Base-by-base conservation (phyloP, 2,329 filamentous ascomycete genomes). In the Aureobasidium zeae region DNA sequence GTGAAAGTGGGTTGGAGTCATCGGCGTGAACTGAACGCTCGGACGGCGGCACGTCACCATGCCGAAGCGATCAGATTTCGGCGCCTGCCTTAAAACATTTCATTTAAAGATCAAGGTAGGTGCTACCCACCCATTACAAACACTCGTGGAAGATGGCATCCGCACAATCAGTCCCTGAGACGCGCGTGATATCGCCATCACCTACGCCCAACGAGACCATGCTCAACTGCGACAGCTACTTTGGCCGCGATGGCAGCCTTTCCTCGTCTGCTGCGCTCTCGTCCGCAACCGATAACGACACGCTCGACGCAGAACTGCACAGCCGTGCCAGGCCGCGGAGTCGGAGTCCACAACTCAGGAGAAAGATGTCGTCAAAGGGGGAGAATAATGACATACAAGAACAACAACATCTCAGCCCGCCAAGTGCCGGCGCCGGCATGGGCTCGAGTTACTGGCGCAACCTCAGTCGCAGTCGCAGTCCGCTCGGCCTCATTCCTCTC, bases 401-500 rank as follows among this genome's bases (percentile, higher is more conserved):
- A 52, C 83, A 86, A 55, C 81, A 81, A 15, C 79, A 86, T 53
- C 69, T 89, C 38, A 81, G 79, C 15, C 82, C 82, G 3, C 69
- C 75, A 20, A 71, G 73, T 17, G 66, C 73, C 8, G 84, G 83
- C 68, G 66, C 73, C 8, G 84, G 83, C 68, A 84, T 74, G 62
- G 74, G 72, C 35, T 79, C 81, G 49, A 83, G 82, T 68, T 86
- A 76, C 61, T 93, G 86, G 85, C 77, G 84, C 48, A 85, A 89
- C 59, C 76, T 95, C 60, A 94, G 86, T 56, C 77, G 91, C 50
- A 94, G 86, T 54, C 91, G 91, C 2, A 94, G 86, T 55, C 91
- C 91, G 8, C 73, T 96, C 4, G 91, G 91, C 7, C 72, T 96
- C 36, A 98, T 98, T 49, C 91, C 91, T 2, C 89, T 98, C 55